Evolutionary conservation across 2,329 filamentous ascomycete species (phyloP), one percentile per base, ranked within the genome.

Genomic region (Alternaria longipes): DNA sequence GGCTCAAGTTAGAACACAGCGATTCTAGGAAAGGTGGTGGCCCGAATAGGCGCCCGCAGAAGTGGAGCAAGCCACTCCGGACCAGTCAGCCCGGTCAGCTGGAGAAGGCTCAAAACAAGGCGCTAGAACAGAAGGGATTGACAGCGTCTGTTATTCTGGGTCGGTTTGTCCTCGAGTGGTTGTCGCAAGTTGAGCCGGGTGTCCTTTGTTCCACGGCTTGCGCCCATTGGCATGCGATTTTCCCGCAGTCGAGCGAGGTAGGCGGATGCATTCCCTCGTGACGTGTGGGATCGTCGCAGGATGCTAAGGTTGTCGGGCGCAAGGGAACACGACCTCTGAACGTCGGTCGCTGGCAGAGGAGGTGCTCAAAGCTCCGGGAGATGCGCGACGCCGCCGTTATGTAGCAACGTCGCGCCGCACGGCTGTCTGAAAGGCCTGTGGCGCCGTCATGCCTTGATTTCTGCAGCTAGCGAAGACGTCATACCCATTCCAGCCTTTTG

Each of bases 1-100:
- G 76, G 75, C 80, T 80, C 79, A 78, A 78, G 76, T 76, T 75
- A 74, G 75, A 75, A 75, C 65, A 68, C 38, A 71, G 73, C 70
- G 69, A 68, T 70, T 76, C 64, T 62, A 61, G 70, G 60, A 54
- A 65, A 73, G 70, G 75, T 65, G 73, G 73, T 70, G 73, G 72
- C 71, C 72, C 66, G 68, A 68, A 72, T 79, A 78, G 70, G 74
- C 78, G 78, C 78, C 78, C 77, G 69, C 55, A 67, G 59, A 65
- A 67, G 70, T 65, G 70, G 71, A 71, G 66, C 64, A 65, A 69
- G 71, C 66, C 64, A 70, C 69, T 75, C 64, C 68, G 69, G 75
- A 69, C 78, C 78, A 80, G 74, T 80, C 77, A 68, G 69, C 64
- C 65, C 70, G 72, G 64, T 72, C 68, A 72, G 70, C 71, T 78